Conservation (phyloP, 2,329 filamentous ascomycete species). For the Mariannaea elegans region DNA sequence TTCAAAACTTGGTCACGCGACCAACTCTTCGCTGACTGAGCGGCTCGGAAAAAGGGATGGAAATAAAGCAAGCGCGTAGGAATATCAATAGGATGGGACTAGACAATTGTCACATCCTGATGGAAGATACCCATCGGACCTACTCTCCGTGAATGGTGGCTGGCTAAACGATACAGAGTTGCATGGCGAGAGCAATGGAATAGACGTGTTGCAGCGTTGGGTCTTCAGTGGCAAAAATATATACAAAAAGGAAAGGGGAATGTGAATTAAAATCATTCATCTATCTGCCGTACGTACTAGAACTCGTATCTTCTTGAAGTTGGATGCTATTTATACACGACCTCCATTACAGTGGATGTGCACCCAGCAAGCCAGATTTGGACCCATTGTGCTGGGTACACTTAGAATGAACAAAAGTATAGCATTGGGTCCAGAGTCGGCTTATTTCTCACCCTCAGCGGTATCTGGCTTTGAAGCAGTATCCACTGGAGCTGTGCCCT, state of each 20-base stretch:
- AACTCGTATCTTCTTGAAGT: slow-evolving; percentile 12
- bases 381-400: background rate
- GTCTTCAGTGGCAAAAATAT: too few species aligned
- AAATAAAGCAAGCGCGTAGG: too few species aligned
- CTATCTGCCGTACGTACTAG: slow-evolving; percentile 4
- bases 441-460: slow-evolving; percentile 25
- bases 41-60: too few species aligned
- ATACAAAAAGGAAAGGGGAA: background rate
- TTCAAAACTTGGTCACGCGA: background rate
- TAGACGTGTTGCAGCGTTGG: background rate
- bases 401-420: slow-evolving; percentile 12
- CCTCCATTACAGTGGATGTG: slow-evolving; percentile 10
- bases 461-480: slow-evolving; percentile 14
- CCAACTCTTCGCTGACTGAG: too few species aligned
- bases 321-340: slow-evolving; percentile 17
- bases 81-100: too few species aligned
- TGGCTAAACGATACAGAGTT: background rate
- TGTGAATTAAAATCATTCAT: slow-evolving; percentile 10
- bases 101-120: background rate
- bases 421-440: slow-evolving; percentile 12
- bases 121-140: slow-evolving; percentile 4
- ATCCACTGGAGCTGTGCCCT: slow-evolving; percentile 14
- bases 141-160: background rate
- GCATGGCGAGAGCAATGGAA: slow-evolving; percentile 3
- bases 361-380: background rate